Conservation (phyloP, 345 rosid species). For the Nasturtium officinale region DNA sequence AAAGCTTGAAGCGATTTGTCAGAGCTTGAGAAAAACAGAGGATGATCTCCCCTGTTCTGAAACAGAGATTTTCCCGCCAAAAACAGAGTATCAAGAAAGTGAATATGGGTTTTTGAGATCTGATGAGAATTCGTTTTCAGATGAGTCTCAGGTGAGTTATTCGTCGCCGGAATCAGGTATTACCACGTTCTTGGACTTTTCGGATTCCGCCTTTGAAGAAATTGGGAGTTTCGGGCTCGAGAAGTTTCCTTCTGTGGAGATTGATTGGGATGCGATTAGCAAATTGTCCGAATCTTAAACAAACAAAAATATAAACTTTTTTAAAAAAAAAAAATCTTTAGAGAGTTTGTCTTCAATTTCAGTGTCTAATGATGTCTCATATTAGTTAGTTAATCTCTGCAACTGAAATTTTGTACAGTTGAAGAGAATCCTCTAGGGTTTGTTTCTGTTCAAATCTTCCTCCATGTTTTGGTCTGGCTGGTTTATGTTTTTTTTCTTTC, state of each 20-base stretch:
- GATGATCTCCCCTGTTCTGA: slow-evolving; percentile 43
- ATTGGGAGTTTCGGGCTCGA: slow-evolving; percentile 55
- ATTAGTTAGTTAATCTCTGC: slow-evolving; percentile 47
- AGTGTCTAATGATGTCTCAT: slow-evolving; percentile 35
- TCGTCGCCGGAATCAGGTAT: slow-evolving; percentile 72
- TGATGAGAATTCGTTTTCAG: slow-evolving; percentile 45
- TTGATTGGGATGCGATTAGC: slow-evolving; percentile 81
- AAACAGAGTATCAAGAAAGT: slow-evolving; percentile 43
- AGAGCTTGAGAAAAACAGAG: slow-evolving; percentile 65
- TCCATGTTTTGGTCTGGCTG: slow-evolving; percentile 42
- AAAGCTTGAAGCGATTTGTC: slow-evolving; percentile 78
- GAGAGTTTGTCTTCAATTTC: neutral
- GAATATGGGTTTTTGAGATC: slow-evolving; percentile 34
- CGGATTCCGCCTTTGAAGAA: slow-evolving; percentile 47
- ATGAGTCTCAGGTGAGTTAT: slow-evolving; percentile 54
- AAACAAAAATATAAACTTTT: neutral
- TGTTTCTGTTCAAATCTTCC: slow-evolving; percentile 33
- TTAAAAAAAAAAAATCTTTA: neutral
- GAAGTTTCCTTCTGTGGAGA: slow-evolving; percentile 82
- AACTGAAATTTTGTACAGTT: slow-evolving; percentile 59
- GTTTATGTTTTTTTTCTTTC: slow-evolving; percentile 30
- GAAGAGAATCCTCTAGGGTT: slow-evolving; percentile 46
- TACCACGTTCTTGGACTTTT: slow-evolving; percentile 53
- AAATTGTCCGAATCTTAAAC: slow-evolving; percentile 48
- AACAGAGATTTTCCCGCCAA: slow-evolving; percentile 43